A percentile compares a stretch with the other conserved stretches of the same genome.
Conservation (phyloP, 192 early-diverging fungal species). For the Jimgerdemannia flammicorona region DNA sequence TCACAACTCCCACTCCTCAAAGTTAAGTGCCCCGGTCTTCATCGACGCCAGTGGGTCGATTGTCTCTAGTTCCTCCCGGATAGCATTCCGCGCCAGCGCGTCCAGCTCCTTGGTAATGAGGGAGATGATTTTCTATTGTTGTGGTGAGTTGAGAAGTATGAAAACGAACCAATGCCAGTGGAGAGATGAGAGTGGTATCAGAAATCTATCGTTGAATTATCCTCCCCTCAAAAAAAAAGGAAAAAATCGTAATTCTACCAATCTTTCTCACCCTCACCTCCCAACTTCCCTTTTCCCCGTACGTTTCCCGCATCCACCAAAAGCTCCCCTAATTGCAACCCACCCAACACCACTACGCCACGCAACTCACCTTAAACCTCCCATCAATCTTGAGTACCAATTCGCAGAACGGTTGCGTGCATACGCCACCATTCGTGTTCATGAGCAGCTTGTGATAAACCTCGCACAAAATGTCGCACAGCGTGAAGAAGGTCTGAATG, state of each 20-base stretch:
- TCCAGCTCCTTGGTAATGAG: conserved; percentile 65
- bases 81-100: conserved; percentile 51
- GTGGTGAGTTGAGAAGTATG: no score
- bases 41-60: conserved; percentile 48
- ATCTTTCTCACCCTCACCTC: no score
- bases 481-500: conserved; percentile 63
- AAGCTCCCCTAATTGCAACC: no score
- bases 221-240: not conserved
- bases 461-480: conserved; percentile 58
- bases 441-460: conserved; percentile 48
- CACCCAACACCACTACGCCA: not conserved
- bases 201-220: not conserved
- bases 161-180: not conserved
- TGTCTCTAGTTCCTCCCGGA: conserved; percentile 54
- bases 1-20: conserved; percentile 3
- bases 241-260: not conserved
- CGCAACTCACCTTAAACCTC: conserved; percentile 46
- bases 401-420: conserved; percentile 53
- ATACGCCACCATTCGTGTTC: conserved; percentile 14
- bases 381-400: conserved; percentile 61
- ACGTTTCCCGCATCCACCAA: no score
- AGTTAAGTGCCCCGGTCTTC: not conserved
- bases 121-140: conserved; percentile 49
- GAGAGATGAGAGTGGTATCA: not conserved
- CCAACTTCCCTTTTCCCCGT: no score